phyloP scores from a whole-genome alignment of 805 yeast genomes.

The Suhomyces pyralidae region DNA sequence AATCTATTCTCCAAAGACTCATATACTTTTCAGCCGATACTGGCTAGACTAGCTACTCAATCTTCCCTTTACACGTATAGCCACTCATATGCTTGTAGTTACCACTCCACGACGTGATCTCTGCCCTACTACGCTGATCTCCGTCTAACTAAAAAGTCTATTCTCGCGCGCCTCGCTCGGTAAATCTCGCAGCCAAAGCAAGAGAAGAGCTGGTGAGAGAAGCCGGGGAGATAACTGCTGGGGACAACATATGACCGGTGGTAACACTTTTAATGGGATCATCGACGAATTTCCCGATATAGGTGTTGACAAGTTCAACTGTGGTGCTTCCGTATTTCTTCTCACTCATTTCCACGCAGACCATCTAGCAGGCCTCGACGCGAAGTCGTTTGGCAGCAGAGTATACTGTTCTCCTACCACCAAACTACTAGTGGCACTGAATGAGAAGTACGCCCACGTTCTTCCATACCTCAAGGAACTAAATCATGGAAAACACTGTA shows the following conservation, averaged over 20 bases:
- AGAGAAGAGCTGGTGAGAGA: not conserved
- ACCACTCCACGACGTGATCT: no score
- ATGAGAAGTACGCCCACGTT: conserved; percentile 15
- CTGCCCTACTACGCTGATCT: not conserved
- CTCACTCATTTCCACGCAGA: conserved; percentile 57
- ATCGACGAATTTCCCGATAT: conserved; percentile 49
- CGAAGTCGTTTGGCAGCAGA: conserved; percentile 33
- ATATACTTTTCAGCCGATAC: no score
- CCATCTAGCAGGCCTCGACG: conserved; percentile 48
- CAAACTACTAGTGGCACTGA: conserved; percentile 18
- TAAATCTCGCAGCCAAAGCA: not conserved
- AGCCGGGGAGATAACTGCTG: no score
- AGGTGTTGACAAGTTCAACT: conserved; percentile 35
- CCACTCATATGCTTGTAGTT: not conserved
- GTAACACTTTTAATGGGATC: conserved; percentile 39
- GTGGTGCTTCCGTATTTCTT: conserved; percentile 21
- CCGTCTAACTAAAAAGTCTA: not conserved
- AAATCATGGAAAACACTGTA: conserved; percentile 14
- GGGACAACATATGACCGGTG: not conserved
- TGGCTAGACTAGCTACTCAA: no score
- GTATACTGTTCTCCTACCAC: conserved; percentile 51
- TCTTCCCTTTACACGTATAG: not conserved
- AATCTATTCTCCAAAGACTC: no score
- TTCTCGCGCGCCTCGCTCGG: not conserved
- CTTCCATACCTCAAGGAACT: conserved; percentile 16